Evolutionary conservation across 2,329 filamentous ascomycete species (phyloP), one percentile per base, ranked within the genome.

Genomic region (Penicillium nordicum): DNA sequence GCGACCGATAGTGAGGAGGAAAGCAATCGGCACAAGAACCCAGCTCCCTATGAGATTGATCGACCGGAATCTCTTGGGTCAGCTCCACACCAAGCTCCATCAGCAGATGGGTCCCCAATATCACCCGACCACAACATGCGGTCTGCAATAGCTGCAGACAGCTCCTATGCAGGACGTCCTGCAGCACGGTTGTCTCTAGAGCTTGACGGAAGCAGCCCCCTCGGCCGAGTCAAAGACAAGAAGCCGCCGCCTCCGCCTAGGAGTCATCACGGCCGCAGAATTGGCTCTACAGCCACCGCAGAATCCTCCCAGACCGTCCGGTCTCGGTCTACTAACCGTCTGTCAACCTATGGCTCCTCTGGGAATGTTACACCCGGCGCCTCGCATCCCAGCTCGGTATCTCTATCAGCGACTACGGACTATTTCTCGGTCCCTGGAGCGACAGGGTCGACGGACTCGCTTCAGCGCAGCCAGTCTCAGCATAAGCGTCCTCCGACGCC

Each of bases 211-310:
- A 76, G 82, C 38, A 75, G 66, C 57, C 69, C 62, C 12, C 50
- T 57, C 6, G 72, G 46, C 66, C 78, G 43, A 21, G 11, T n/a
- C 58, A 64, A 80, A 61, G 88, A 87, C 68, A 86, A 84, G 72
- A 84, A 84, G 60, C 88, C 88, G 14, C 89, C 89, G 6, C 70
- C 70, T 5, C 88, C 88, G 7, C 89, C 89, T 11, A 90, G 83
- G 68, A 91, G 88, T 50, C 84, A 89, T 53, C 89, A 92, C 74
- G 90, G 90, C 5, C 92, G 88, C 72, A 80, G 87, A 18, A 88
- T 93, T 61, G 84, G 80, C 62, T 71, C 53, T 55, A 69, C 71
- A 61, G 62, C 73, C 30, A 60, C 70, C 18, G 60, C 66, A 4
- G 18, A 67, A 59, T 45, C 63, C 23, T 61, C 60, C 30, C 69